Conservation (phyloP, 768 basidiomycete species). For the Pleurotus tuber-regium region DNA sequence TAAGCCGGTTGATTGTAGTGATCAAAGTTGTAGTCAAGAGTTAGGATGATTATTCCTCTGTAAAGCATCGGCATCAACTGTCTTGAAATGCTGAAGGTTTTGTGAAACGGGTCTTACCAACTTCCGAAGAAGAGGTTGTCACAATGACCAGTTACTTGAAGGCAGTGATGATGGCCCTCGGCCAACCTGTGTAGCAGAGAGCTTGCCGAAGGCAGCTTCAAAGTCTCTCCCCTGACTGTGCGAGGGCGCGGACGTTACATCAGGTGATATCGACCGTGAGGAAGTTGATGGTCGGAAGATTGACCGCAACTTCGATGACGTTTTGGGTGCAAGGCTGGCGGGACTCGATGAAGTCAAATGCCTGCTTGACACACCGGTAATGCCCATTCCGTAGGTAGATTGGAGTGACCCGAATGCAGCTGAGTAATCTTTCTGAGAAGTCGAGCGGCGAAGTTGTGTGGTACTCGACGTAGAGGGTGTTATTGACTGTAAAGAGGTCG, state of each 20-base stretch:
- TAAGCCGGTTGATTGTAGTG: too few relatives aligned
- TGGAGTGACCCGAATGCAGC: constrained; percentile 3
- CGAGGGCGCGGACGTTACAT: too few relatives aligned
- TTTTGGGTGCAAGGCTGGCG: neutral
- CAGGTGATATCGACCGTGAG: too few relatives aligned
- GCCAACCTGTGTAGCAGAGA: neutral
- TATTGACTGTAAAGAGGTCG: neutral
- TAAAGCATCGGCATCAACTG: too few relatives aligned
- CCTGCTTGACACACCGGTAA: too few relatives aligned
- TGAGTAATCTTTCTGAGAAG: neutral
- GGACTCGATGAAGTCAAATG: neutral
- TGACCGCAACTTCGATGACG: neutral
- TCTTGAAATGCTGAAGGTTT: too few relatives aligned
- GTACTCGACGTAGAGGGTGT: constrained; percentile 3
- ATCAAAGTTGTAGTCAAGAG: too few relatives aligned
- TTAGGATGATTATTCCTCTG: too few relatives aligned
- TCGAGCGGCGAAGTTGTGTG: neutral
- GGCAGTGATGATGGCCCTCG: neutral
- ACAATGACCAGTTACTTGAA: neutral
- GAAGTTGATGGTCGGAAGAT: neutral
- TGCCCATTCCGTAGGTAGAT: constrained; percentile 4
- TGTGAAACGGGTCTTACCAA: too few relatives aligned
- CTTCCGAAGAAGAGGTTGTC: too few relatives aligned
- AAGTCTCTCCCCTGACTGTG: too few relatives aligned
- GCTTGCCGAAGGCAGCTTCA: constrained; percentile 6